Conservation (phyloP, 768 basidiomycete species). For the Amanita phalloides region DNA sequence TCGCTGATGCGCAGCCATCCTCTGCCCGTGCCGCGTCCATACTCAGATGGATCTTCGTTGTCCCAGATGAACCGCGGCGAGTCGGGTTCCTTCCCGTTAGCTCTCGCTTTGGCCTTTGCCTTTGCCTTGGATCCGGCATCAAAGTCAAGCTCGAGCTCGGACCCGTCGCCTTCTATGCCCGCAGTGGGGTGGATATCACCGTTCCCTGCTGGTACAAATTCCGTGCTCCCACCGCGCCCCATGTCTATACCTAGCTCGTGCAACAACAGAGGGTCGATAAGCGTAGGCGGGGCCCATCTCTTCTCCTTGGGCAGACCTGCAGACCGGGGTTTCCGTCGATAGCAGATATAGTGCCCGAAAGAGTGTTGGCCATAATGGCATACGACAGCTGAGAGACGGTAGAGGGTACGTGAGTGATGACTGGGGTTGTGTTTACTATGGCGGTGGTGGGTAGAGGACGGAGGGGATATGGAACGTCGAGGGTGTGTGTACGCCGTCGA, state of each 20-base stretch:
- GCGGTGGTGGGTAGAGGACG: constrained; percentile 20
- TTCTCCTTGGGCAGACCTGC: constrained; percentile 26
- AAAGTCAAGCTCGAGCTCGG: background rate
- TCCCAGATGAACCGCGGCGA: constrained; percentile 41
- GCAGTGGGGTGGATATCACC: background rate
- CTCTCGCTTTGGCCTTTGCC: constrained; percentile 8
- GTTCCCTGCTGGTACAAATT: too few species aligned
- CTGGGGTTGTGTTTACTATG: background rate
- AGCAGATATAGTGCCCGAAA: constrained; percentile 93
- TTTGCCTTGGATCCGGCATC: background rate
- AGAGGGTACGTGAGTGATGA: constrained; percentile 50
- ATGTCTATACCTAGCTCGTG: constrained; percentile 26
- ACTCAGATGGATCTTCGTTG: constrained; percentile 28
- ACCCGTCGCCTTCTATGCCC: background rate
- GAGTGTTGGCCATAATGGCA: constrained; percentile 91
- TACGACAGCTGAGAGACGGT: constrained; percentile 77
- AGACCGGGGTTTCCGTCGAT: constrained; percentile 68
- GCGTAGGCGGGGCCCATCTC: constrained; percentile 12
- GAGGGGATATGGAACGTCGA: constrained; percentile 38
- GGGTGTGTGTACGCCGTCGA: background rate
- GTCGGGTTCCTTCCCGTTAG: background rate
- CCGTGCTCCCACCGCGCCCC: constrained; percentile 9
- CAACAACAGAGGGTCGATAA: constrained; percentile 35
- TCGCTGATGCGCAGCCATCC: constrained; percentile 85
- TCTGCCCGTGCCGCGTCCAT: constrained; percentile 33